Conservation (phyloP, 805 yeast genomes). For the Vanderwaltozyma verrucispora region DNA sequence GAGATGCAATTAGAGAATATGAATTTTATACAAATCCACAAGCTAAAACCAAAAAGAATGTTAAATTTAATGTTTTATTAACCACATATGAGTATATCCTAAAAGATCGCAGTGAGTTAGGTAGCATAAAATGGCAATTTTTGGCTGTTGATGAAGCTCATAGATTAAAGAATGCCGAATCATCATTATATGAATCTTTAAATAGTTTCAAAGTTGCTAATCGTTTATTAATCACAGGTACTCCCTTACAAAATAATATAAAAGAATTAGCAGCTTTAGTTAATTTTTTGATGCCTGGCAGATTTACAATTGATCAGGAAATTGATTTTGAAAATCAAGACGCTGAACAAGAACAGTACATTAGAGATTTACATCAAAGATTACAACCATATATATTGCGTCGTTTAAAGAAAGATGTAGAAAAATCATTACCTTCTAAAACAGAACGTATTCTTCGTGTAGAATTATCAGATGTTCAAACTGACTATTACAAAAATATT, state of each 20-base stretch:
- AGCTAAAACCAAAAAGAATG: slow-evolving; percentile 39
- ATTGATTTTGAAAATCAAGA: slow-evolving; percentile 89
- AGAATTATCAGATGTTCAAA: slow-evolving; percentile 89
- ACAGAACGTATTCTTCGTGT: slow-evolving; percentile 93
- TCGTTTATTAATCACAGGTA: slow-evolving; percentile 88
- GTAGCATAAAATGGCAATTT: slow-evolving; percentile 86
- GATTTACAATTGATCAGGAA: slow-evolving; percentile 80
- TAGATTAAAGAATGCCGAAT: slow-evolving; percentile 86
- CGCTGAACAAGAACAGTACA: slow-evolving; percentile 78
- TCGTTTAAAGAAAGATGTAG: slow-evolving; percentile 93
- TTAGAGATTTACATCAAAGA: slow-evolving; percentile 71
- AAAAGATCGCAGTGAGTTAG: slow-evolving; percentile 76
- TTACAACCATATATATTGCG: slow-evolving; percentile 89
- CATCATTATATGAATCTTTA: slow-evolving; percentile 83
- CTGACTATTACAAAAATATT: slow-evolving; percentile 89
- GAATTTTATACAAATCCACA: slow-evolving; percentile 65
- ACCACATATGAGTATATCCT: slow-evolving; percentile 95
- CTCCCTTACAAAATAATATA: slow-evolving; percentile 93
- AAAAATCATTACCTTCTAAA: slow-evolving; percentile 90
- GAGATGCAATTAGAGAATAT: slow-evolving; percentile 70
- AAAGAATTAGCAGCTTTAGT: slow-evolving; percentile 93
- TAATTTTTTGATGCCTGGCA: slow-evolving; percentile 94
- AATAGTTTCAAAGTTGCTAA: slow-evolving; percentile 74
- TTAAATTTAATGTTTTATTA: slow-evolving; percentile 82
- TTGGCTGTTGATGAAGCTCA: slow-evolving; percentile 99